Evolutionary conservation across 2,329 filamentous ascomycete species (phyloP).

Genomic region (Xylariomycetidae sp.): DNA sequence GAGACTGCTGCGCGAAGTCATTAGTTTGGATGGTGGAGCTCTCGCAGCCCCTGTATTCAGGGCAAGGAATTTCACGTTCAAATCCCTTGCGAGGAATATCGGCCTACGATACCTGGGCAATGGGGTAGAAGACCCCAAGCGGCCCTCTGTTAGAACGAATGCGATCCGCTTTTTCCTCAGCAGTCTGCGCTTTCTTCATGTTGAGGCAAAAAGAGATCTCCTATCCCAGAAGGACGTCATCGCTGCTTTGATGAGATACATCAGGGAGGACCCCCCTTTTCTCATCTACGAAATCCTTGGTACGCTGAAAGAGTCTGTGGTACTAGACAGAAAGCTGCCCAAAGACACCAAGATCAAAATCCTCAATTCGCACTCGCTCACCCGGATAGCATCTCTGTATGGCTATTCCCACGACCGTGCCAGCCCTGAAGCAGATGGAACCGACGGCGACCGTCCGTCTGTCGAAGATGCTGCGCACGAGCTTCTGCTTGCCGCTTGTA

Average conservation of each 20-base stretch:
- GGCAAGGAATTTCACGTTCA: conserved; percentile 71
- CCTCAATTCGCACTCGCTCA: conserved; percentile 68
- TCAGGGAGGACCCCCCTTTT: conserved; percentile 71
- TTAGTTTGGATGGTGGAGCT: conserved; percentile 77
- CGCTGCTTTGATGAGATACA: conserved; percentile 64
- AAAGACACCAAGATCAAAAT: conserved; percentile 68
- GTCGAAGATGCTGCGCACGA: conserved; percentile 67
- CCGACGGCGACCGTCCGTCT: conserved; percentile 33
- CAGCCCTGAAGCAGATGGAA: conserved; percentile 28
- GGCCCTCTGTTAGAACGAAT: conserved; percentile 76
- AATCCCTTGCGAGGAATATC: conserved; percentile 74
- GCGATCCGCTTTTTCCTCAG: conserved; percentile 76
- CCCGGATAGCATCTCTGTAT: conserved; percentile 67
- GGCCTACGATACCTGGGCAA: conserved; percentile 58
- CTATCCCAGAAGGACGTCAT: conserved; percentile 70
- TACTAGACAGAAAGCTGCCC: conserved; percentile 69
- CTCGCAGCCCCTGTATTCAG: conserved; percentile 73
- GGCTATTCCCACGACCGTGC: conserved; percentile 45
- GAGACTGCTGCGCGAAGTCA: conserved; percentile 78
- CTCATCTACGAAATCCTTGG: conserved; percentile 70
- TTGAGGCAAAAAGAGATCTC: conserved; percentile 74
- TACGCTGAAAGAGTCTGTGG: conserved; percentile 61
- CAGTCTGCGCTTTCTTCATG: conserved; percentile 70
- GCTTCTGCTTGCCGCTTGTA: conserved; percentile 72
- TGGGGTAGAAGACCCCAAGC: conserved; percentile 56